Evolutionary conservation across 352 stramenopile species (phyloP).

Genomic region (Phytophthora quininea): DNA sequence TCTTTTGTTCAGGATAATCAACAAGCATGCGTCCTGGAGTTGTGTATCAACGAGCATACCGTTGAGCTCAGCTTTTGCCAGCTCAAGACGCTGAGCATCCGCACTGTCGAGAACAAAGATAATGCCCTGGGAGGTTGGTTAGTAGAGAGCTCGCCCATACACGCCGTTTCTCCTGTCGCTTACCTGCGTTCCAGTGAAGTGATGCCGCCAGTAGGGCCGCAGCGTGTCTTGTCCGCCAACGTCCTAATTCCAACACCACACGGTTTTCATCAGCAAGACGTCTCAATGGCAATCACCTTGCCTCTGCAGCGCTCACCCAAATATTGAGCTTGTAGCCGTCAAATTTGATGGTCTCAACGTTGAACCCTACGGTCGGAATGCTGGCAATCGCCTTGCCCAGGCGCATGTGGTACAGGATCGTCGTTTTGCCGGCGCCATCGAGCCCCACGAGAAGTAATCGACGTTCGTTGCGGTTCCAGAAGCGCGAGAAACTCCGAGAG

Average conservation of each 20-base stretch:
- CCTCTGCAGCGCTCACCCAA: slow-evolving; percentile 46
- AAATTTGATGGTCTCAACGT: slow-evolving; percentile 80
- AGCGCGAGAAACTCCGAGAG: slow-evolving; percentile 67
- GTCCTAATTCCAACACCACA: slow-evolving; percentile 41
- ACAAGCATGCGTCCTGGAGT: slow-evolving; percentile 66
- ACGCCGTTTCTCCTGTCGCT: too few species aligned
- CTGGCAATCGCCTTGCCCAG: slow-evolving; percentile 79
- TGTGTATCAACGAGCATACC: slow-evolving; percentile 74
- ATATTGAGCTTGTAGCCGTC: slow-evolving; percentile 81
- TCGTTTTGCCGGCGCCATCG: slow-evolving; percentile 82
- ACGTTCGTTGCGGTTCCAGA: slow-evolving; percentile 82
- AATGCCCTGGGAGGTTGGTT: slow-evolving; percentile 49
- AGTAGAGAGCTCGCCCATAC: too few species aligned
- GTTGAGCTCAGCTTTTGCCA: slow-evolving; percentile 76
- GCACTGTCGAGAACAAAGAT: slow-evolving; percentile 87
- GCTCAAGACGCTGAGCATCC: slow-evolving; percentile 63
- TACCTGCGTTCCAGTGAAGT: slow-evolving; percentile 86
- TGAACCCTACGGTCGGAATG: slow-evolving; percentile 85
- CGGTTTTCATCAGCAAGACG: too few species aligned
- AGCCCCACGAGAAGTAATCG: slow-evolving; percentile 78
- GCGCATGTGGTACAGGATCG: slow-evolving; percentile 81
- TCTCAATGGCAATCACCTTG: too few species aligned
- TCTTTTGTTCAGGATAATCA: slow-evolving; percentile 83
- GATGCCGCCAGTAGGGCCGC: slow-evolving; percentile 83
- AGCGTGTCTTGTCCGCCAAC: slow-evolving; percentile 82